Conservation (phyloP, 306 rosid genomes). For the Quercus bicolor region DNA sequence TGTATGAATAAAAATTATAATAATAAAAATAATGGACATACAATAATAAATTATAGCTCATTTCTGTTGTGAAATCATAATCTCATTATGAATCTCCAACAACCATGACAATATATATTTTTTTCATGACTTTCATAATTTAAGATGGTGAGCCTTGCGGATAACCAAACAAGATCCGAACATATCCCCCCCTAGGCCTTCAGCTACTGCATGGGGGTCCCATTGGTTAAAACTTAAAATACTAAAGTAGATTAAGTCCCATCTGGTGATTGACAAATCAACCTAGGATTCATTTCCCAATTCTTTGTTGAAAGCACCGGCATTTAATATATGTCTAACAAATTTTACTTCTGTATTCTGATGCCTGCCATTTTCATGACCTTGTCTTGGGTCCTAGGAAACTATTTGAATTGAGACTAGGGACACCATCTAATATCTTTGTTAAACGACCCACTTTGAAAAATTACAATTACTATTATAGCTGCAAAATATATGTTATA, state of each 20-base stretch:
- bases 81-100: slow-evolving; percentile 10
- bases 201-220: neutral
- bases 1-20: neutral
- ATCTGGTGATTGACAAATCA: neutral
- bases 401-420: neutral
- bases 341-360: neutral
- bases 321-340: neutral
- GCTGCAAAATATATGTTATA: neutral
- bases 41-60: neutral
- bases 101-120: neutral
- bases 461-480: neutral
- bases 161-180: neutral
- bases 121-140: neutral
- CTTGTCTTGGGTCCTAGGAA: neutral
- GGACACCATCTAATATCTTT: neutral
- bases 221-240: neutral
- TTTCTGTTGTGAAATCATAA: neutral
- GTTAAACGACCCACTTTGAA: neutral
- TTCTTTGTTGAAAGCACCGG: neutral
- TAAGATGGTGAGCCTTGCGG: neutral
- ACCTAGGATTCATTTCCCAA: neutral
- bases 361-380: neutral
- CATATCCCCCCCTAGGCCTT: neutral
- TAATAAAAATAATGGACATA: neutral
- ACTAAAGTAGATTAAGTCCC: neutral